Evolutionary conservation across 2,329 filamentous ascomycete genomes (phyloP).

Genomic region (Nectriaceae sp.): DNA sequence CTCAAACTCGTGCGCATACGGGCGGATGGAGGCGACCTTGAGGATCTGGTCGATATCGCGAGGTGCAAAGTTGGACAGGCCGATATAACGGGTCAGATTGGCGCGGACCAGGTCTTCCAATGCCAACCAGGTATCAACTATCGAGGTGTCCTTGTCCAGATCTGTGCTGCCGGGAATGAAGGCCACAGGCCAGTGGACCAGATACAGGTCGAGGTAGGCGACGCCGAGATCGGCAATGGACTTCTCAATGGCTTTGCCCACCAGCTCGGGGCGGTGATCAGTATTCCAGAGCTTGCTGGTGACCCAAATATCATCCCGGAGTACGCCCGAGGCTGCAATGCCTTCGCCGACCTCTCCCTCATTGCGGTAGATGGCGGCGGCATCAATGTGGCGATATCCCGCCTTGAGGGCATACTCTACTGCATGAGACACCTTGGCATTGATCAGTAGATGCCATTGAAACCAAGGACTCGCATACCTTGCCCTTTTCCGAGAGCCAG

Average conservation of each 20-base stretch:
- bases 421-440: conserved; percentile 37
- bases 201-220: conserved; percentile 34
- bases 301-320: conserved; percentile 31
- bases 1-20: conserved; percentile 42
- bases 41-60: conserved; percentile 48
- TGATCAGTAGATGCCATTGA: conserved; percentile 30
- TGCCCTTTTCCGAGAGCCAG: conserved; percentile 32
- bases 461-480: too few species aligned
- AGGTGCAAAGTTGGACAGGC: conserved; percentile 61
- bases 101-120: conserved; percentile 29
- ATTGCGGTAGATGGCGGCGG: conserved; percentile 63
- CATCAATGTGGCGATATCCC: conserved; percentile 60
- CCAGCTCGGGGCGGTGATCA: conserved; percentile 30
- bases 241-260: conserved; percentile 30
- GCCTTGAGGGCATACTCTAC: conserved; percentile 54
- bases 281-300: conserved; percentile 39
- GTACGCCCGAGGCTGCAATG: conserved; percentile 35
- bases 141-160: conserved; percentile 19
- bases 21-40: conserved; percentile 29
- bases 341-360: conserved; percentile 51
- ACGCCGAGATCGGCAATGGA: conserved; percentile 33
- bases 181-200: conserved; percentile 32
- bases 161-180: conserved; percentile 23
- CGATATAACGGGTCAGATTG: conserved; percentile 35
- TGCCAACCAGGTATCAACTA: conserved; percentile 33